Percentiles rank a stretch among this genome's conserved stretches.
These are phyloP conservation scores for Leptomonas pyrrhocoris DNA, from an alignment of 208 protist species.

Conservation along the genomic window DNA sequence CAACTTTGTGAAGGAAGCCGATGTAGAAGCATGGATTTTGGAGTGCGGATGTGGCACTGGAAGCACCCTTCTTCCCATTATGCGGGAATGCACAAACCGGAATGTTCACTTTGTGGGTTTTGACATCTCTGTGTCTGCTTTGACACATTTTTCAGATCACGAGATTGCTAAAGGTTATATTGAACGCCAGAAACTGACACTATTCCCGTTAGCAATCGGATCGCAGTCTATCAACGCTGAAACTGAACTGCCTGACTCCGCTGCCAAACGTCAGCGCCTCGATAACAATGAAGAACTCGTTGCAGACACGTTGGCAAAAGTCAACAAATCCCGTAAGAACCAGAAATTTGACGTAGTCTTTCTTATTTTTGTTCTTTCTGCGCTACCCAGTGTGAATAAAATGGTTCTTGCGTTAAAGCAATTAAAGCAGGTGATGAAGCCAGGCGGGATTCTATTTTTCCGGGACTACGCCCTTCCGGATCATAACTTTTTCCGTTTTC, in stretches of 20 bases:
- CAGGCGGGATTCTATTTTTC: slow-evolving; percentile 62
- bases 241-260: neutral
- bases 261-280: slow-evolving; percentile 27
- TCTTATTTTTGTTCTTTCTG: slow-evolving; percentile 86
- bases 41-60: slow-evolving; percentile 82
- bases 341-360: slow-evolving; percentile 55
- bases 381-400: slow-evolving; percentile 49
- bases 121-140: slow-evolving; percentile 58
- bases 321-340: slow-evolving; percentile 11
- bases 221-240: neutral
- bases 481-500: slow-evolving; percentile 85
- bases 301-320: slow-evolving; percentile 31
- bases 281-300: slow-evolving; percentile 23
- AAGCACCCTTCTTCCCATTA: slow-evolving; percentile 73
- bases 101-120: slow-evolving; percentile 64
- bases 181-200: slow-evolving; percentile 18
- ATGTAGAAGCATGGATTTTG: slow-evolving; percentile 33
- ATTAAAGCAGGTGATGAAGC: slow-evolving; percentile 45
- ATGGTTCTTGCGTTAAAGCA: slow-evolving; percentile 64
- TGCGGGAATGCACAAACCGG: slow-evolving; percentile 48
- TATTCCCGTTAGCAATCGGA: slow-evolving; percentile 52
- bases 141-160: slow-evolving; percentile 50
- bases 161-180: slow-evolving; percentile 41
- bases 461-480: slow-evolving; percentile 80
- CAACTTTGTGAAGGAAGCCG: slow-evolving; percentile 16